Percentiles rank a stretch among this genome's conserved stretches.
Conservation (phyloP, 192 early-diverging fungal species). For the Thamnidium elegans region DNA sequence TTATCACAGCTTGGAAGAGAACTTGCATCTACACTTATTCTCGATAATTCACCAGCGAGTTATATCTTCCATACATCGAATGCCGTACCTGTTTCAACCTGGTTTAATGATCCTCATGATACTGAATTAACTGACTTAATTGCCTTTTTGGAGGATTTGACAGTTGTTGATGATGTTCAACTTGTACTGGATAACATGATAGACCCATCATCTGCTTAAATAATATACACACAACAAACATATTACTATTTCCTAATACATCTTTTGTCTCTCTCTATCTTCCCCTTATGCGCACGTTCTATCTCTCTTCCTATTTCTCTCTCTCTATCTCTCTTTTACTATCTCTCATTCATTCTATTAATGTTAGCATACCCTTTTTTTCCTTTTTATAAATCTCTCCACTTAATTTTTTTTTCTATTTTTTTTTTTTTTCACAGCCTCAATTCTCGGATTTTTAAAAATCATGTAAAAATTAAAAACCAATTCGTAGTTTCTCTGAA, state of each 20-base stretch:
- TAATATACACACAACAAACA: not conserved
- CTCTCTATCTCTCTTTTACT: not conserved
- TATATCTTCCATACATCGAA: constrained; percentile 87
- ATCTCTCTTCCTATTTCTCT: not conserved
- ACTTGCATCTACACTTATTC: constrained; percentile 71
- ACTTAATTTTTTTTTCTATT: constrained; percentile 6
- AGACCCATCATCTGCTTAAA: constrained; percentile 1
- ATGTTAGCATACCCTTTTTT: constrained; percentile 12
- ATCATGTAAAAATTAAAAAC: too few species aligned
- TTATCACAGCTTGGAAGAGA: constrained; percentile 76
- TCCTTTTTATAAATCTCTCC: not conserved
- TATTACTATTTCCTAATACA: constrained; percentile 1
- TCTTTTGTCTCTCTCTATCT: not conserved
- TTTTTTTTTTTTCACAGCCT: too few species aligned
- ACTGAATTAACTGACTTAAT: constrained; percentile 84
- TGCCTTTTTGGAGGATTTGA: constrained; percentile 81
- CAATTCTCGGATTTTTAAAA: too few species aligned
- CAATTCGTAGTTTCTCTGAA: too few species aligned
- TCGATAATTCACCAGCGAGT: constrained; percentile 85
- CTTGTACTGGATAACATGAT: constrained; percentile 56
- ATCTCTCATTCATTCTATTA: constrained; percentile 10
- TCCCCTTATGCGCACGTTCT: too few species aligned
- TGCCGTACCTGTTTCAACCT: constrained; percentile 82
- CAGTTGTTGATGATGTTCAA: constrained; percentile 70
- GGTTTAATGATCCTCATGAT: constrained; percentile 88